phyloP scores from a whole-genome alignment of 2,329 filamentous ascomycete species.

The Helicocarpus griseus region DNA sequence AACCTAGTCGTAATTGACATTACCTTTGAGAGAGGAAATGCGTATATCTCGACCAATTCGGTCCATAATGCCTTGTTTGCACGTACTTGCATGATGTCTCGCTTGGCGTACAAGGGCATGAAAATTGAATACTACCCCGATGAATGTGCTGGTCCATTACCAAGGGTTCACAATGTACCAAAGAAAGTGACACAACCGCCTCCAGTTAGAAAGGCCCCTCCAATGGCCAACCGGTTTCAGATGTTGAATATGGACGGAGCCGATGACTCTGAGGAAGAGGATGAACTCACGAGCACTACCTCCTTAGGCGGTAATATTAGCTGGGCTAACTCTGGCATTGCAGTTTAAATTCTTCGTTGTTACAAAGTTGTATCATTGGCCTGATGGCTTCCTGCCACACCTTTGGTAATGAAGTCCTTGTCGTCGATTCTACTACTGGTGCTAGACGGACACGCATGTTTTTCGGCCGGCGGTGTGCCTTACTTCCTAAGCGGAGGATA shows the following conservation, averaged over 20 bases:
- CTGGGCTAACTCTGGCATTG: slow-evolving; percentile 11
- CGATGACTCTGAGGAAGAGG: slow-evolving; percentile 28
- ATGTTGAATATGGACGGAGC: slow-evolving; percentile 45
- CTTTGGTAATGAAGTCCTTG: background rate
- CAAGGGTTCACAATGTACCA: slow-evolving; percentile 24
- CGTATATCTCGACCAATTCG: slow-evolving; percentile 65
- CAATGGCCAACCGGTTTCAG: slow-evolving; percentile 52
- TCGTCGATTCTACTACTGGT: background rate
- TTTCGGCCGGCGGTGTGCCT: background rate
- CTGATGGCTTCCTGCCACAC: background rate
- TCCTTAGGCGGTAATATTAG: slow-evolving; percentile 12
- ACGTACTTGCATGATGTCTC: slow-evolving; percentile 63
- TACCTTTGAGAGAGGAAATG: slow-evolving; percentile 48
- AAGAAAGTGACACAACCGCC: slow-evolving; percentile 19
- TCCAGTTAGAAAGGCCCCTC: slow-evolving; percentile 29
- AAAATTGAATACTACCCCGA: slow-evolving; percentile 63
- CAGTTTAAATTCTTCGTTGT: slow-evolving; percentile 7
- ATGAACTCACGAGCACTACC: slow-evolving; percentile 11
- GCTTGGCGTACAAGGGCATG: slow-evolving; percentile 57
- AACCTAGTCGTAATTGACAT: slow-evolving; percentile 63
- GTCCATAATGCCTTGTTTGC: slow-evolving; percentile 67
- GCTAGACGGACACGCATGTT: background rate
- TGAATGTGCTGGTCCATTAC: slow-evolving; percentile 57
- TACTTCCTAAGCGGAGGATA: too few relatives aligned
- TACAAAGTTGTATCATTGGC: too few relatives aligned